Evolutionary conservation across 2,329 filamentous ascomycete species (phyloP), one percentile per base, ranked within the genome.

Genomic region (Fusarium metavorans): DNA sequence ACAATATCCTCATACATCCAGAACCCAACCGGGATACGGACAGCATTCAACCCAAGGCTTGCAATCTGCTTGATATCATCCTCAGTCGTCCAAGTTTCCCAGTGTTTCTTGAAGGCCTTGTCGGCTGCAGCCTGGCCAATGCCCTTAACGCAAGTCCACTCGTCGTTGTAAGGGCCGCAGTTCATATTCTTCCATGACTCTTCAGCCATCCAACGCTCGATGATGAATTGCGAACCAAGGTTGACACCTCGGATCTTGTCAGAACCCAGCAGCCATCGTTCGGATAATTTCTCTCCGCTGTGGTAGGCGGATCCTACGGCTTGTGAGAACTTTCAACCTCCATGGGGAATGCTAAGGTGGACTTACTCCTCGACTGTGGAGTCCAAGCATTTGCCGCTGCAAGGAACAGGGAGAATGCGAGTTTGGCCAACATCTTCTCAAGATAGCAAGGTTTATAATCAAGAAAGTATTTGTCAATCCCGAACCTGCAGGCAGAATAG

Each of bases 1-100:
- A 79, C 73, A 25, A 80, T 67, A 2, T 76, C 73, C 37, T 80
- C 77, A 1, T 71, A 64, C 39, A 80, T 78, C 78, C 77, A 80
- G 61, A 78, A 79, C 1, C 79, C 75, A 5, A 80, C 76, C 0
- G 78, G 78, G 9, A 80, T 79, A 1, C 79, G 74, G 1, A 80
- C 74, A 0, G 79, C 73, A 20, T 80, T 78, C 0, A 80, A 71
- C 0, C 76, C 75, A 16, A 80, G 59, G 3, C 64, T 71, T 20
- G 71, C 69, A 25, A 80, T 80, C 58, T 78, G 58, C 8, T 71
- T 72, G 1, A 80, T 75, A 6, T 80, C 78, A 6, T 30, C 64
- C 4, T 78, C 64, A 1, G 73, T 76, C 6, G 70, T 77, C 77
- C 77, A 80, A 0, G 64, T 72, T 6, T 72, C 68, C 78, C 76